Evolutionary conservation across 83 land plant genomes (phyloP), one percentile per base, ranked within the genome.

Genomic region (Picea abies): DNA sequence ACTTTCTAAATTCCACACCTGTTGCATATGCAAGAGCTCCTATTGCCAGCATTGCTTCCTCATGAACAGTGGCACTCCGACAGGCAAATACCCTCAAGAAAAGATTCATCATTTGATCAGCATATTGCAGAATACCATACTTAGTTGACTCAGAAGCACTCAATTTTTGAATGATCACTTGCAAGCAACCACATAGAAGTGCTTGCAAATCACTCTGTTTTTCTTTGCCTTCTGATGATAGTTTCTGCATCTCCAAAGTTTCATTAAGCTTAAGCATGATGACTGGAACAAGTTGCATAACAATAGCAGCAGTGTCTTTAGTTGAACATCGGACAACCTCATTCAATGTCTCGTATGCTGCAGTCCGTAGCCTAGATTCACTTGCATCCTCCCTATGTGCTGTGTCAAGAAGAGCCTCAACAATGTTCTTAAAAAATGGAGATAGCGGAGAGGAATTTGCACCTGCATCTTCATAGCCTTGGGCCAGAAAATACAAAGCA

Each of bases 291-390:
- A 90, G 67, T 61, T 89, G 91, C 22, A 67, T 79, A 23, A 89
- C 73, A 56, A 90, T 76, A 20, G 20, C 60, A 7, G 88, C 80
- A 8, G 88, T 86, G 41, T 90, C 92, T 58, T 82, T 19, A 4
- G 83, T 85, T 25, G 88, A 82, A 61, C 89, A 88, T 56, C 91
- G 81, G 2, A 90, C 84, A 14, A 88, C 73, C 80, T 90, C 88
- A 79, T 90, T 90, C 37, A 90, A 70, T 15, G 92, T 90, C 32
- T 90, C 92, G 72, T 90, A 90, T 23, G 92, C 90, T 23, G 91
- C 80, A 44, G 86, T 25, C 56, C 92, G 60, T 9, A 90, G 86
- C 14, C 91, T 78, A 25, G 82, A 81, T n/a, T 88, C 91, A 49
- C 39, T 58, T 4, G 86, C 86, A 88, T 90, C 92, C 17, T 79